A percentile compares a stretch with the other conserved stretches of the same genome.
phyloP scores from a whole-genome alignment of 129 eudicot genomes.

The Escallonia rubra region DNA sequence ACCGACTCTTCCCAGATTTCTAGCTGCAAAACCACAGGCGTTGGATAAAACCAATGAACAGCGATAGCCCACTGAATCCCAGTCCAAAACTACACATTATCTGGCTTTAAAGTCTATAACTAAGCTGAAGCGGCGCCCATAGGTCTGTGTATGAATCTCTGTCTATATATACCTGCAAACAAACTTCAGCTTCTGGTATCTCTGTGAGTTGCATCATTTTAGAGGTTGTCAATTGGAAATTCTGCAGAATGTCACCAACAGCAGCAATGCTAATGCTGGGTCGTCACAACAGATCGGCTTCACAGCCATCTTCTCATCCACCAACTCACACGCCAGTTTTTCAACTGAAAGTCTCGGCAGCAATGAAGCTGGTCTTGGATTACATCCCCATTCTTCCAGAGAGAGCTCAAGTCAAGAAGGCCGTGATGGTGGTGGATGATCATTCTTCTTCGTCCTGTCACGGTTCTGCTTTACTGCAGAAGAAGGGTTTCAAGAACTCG shows the following conservation, averaged over 20 bases:
- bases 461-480: not conserved
- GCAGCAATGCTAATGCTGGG: constrained; percentile 20
- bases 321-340: not conserved
- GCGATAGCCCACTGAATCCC: too few species aligned
- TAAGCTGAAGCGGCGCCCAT: not conserved
- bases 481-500: constrained; percentile 1
- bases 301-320: not conserved
- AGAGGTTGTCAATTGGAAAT: too few species aligned
- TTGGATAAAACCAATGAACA: too few species aligned
- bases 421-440: not conserved
- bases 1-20: too few species aligned
- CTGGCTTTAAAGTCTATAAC: not conserved
- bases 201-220: too few species aligned
- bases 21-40: too few species aligned
- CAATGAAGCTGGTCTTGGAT: not conserved
- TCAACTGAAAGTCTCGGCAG: not conserved
- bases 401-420: not conserved
- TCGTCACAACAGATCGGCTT: not conserved
- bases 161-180: not conserved
- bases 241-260: constrained; percentile 16
- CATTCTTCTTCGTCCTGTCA: not conserved
- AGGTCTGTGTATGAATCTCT: not conserved
- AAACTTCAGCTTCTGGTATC: not conserved
- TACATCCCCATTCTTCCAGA: not conserved
- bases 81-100: too few species aligned